These are phyloP conservation scores for Termitomyces sp. DNA, from an alignment of 768 basidiomycete genomes.

Conservation along the genomic window DNA sequence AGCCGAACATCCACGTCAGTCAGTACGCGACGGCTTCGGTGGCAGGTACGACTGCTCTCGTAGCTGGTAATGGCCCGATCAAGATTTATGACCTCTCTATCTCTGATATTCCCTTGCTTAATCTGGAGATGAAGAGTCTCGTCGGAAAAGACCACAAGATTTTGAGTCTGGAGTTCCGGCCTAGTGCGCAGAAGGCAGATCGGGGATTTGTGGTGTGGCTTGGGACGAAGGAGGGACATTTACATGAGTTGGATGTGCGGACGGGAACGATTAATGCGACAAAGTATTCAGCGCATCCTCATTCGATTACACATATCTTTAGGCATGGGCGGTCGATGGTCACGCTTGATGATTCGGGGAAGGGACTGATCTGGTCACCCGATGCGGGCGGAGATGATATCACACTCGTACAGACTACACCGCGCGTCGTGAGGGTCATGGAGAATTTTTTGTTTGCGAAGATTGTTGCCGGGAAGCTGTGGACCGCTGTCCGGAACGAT, in stretches of 20 bases:
- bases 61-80: conserved; percentile 56
- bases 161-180: conserved; percentile 75
- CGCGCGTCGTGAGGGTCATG: conserved; percentile 62
- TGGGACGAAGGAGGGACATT: conserved; percentile 87
- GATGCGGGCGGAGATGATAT: conserved; percentile 39
- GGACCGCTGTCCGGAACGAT: conserved; percentile 70
- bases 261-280: conserved; percentile 53
- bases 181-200: conserved; percentile 39
- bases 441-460: conserved; percentile 83
- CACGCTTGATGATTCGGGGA: conserved; percentile 57
- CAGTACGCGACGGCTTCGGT: conserved; percentile 53
- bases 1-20: conserved; percentile 54
- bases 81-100: conserved; percentile 58
- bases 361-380: conserved; percentile 70
- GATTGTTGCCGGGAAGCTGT: conserved; percentile 55
- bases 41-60: conserved; percentile 55
- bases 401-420: conserved; percentile 42
- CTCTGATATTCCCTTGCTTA: conserved; percentile 41
- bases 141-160: conserved; percentile 67
- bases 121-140: conserved; percentile 59
- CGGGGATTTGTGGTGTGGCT: conserved; percentile 73
- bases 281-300: conserved; percentile 61
- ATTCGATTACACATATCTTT: conserved; percentile 70
- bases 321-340: not conserved
- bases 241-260: conserved; percentile 78